Evolutionary conservation across 2,329 filamentous ascomycete genomes (phyloP), one percentile per base, ranked within the genome.

Genomic region (Daldinia sp.): DNA sequence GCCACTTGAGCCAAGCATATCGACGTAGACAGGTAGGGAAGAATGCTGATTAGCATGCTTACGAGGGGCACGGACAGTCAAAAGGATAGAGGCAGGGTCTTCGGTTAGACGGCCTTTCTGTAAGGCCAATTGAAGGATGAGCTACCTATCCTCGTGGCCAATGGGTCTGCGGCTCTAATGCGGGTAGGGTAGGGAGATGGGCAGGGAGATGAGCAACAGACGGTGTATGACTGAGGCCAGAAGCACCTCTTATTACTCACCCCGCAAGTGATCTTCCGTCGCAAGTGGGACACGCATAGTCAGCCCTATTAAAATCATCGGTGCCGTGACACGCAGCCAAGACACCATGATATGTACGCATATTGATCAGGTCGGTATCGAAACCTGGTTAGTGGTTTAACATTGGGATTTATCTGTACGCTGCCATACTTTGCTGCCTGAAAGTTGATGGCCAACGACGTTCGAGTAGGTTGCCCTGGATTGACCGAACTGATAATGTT

Each of bases 241-340:
- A 63, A 63, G 51, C 44, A 28, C 13, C 57, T 6, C 42, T 67
- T 67, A 37, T 71, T 71, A 71, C 67, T 71, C 69, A 72, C 69
- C 67, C 64, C 59, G 64, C 67, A 60, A 65, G 57, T 56, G 64
- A 70, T 70, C 55, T 63, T 67, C 60, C 30, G 54, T 35, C 42
- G 51, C 7, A 46, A 59, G 69, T 70, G 67, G 61, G 60, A 64
- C 63, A 37, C 10, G 37, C 20, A 23, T 20, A 56, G 67, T 70
- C 69, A 72, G 69, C 69, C 69, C 69, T 72, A 72, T 68, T 64
- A 67, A 41, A 59, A 66, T 67, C 55, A 41, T 44, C 53, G 62
- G 63, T 63, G 67, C 66, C 66, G 69, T 71, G 55, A 56, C 30
- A 63, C 66, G 63, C 63, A 65, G 63, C 63, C 66, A 71, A 69